These are phyloP conservation scores for Myriosclerotinia scirpicola DNA, from an alignment of 2,329 filamentous ascomycete species.

Conservation along the genomic window DNA sequence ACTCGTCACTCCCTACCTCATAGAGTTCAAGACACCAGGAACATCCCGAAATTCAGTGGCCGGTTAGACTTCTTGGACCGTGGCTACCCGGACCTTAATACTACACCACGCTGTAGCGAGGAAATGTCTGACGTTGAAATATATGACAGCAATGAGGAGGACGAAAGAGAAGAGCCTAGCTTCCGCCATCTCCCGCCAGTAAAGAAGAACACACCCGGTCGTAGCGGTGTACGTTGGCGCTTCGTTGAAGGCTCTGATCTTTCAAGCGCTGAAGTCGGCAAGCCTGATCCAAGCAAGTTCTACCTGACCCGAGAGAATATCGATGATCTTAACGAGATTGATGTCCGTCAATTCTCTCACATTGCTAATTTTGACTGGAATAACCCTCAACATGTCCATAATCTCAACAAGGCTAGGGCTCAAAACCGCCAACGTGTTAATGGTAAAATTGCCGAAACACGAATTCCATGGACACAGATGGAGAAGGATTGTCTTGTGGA, in stretches of 20 bases:
- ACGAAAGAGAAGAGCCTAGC: background rate
- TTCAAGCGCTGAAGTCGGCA: background rate
- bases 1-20: background rate
- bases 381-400: background rate
- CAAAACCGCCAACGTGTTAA: constrained; percentile 4
- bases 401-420: constrained; percentile 7
- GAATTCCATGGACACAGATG: constrained; percentile 14
- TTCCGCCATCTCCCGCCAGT: constrained; percentile 2
- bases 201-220: constrained; percentile 17
- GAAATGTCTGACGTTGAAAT: background rate
- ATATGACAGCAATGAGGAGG: constrained; percentile 11
- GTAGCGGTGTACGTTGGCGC: constrained; percentile 1
- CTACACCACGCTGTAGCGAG: constrained; percentile 6
- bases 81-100: background rate
- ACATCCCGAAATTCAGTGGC: background rate
- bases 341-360: background rate
- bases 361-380: constrained; percentile 18
- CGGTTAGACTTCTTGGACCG: background rate
- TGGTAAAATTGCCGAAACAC: constrained; percentile 8
- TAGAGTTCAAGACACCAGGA: background rate
- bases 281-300: constrained; percentile 13
- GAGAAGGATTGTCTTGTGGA: constrained; percentile 4
- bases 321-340: background rate
- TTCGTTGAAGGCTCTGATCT: constrained; percentile 15
- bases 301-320: constrained; percentile 9